Evolutionary conservation across 345 rosid species (phyloP).

Genomic region (Citrus cavaleriei): DNA sequence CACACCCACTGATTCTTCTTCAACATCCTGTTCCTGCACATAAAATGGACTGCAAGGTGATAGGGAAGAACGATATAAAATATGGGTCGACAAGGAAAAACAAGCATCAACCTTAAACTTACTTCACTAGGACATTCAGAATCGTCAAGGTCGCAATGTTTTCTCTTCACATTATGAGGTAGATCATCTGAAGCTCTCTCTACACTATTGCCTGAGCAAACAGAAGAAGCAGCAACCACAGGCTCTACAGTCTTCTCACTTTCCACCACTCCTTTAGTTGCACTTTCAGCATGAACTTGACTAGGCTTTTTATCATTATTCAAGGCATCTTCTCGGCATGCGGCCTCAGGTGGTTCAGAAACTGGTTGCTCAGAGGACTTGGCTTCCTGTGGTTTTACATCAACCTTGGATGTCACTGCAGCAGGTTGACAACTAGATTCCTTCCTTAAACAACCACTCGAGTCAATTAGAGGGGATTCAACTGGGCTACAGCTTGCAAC

Average conservation of each 20-base stretch:
- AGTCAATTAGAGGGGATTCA: slow-evolving; percentile 10
- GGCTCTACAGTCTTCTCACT: slow-evolving; percentile 51
- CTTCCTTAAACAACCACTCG: slow-evolving; percentile 19
- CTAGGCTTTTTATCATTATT: slow-evolving; percentile 17
- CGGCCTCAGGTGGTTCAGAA: slow-evolving; percentile 34
- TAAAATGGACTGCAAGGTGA: not conserved
- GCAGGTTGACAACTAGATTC: slow-evolving; percentile 30
- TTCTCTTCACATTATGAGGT: slow-evolving; percentile 53
- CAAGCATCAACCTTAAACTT: slow-evolving; percentile 17
- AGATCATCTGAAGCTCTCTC: slow-evolving; percentile 59
- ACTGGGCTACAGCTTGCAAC: slow-evolving; percentile 18
- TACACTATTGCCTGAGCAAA: slow-evolving; percentile 67
- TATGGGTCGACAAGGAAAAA: not conserved
- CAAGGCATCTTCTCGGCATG: slow-evolving; percentile 25
- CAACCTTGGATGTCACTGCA: slow-evolving; percentile 30
- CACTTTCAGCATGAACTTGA: slow-evolving; percentile 28
- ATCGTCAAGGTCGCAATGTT: slow-evolving; percentile 50
- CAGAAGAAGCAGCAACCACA: slow-evolving; percentile 62
- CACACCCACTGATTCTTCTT: slow-evolving; percentile 55
- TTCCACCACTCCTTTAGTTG: slow-evolving; percentile 34
- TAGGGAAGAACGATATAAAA: slow-evolving; percentile 1
- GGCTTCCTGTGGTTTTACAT: slow-evolving; percentile 28
- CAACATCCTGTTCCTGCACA: slow-evolving; percentile 77
- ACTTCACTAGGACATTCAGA: slow-evolving; percentile 75
- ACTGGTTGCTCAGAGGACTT: slow-evolving; percentile 31